Percentiles rank a stretch among this genome's conserved stretches.
phyloP scores from a whole-genome alignment of 2,329 filamentous ascomycete species.

The Claviceps maximensis region DNA sequence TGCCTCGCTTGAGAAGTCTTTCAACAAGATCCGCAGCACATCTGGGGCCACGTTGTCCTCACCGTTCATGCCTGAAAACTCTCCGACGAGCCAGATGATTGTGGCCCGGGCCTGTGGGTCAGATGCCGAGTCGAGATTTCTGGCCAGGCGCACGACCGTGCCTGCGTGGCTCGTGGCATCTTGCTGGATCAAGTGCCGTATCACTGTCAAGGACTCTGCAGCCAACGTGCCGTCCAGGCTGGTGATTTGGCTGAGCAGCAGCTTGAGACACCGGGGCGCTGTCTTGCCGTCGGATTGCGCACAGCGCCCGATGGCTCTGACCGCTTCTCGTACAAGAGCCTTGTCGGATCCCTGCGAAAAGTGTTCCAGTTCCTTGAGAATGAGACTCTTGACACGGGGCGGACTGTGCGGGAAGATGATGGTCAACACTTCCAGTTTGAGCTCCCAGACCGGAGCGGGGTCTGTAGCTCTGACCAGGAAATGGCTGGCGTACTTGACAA shows the following conservation, averaged over 20 bases:
- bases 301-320: conserved; percentile 85
- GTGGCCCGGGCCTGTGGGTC: conserved; percentile 83
- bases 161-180: conserved; percentile 67
- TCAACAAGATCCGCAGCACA: conserved; percentile 75
- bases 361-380: conserved; percentile 86
- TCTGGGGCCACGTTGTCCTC: conserved; percentile 88
- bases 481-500: conserved; percentile 77
- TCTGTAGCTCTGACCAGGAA: conserved; percentile 79
- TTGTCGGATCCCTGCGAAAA: conserved; percentile 67
- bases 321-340: conserved; percentile 72
- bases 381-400: conserved; percentile 64
- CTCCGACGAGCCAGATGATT: conserved; percentile 94
- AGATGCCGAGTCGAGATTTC: conserved; percentile 77
- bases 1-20: conserved; percentile 70
- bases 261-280: conserved; percentile 64
- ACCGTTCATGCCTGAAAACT: conserved; percentile 69
- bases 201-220: conserved; percentile 86
- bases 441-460: conserved; percentile 66
- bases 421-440: conserved; percentile 85
- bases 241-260: conserved; percentile 78
- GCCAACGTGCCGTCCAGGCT: conserved; percentile 79
- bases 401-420: conserved; percentile 79
- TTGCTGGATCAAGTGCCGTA: conserved; percentile 89
- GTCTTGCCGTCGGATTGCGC: conserved; percentile 64
- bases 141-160: conserved; percentile 80